Percentiles rank a stretch among this genome's conserved stretches.
Conservation (phyloP, 1,139 yeast species). For the Hansenula sp. region DNA sequence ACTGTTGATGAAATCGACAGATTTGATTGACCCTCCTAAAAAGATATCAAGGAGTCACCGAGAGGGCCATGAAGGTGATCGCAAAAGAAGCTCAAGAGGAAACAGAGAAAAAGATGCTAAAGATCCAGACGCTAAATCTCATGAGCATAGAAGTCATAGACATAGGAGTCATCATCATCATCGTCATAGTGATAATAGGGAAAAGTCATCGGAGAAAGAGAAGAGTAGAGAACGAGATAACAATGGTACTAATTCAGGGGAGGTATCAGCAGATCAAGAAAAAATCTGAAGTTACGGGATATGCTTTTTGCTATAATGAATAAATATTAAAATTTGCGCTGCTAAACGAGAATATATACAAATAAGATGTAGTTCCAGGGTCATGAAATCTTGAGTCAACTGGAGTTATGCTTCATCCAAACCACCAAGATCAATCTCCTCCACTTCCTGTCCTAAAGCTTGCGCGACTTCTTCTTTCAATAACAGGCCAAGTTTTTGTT, state of each 20-base stretch:
- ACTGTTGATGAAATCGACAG: slow-evolving; percentile 5
- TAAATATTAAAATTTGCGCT: too few relatives aligned
- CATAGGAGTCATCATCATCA: not conserved
- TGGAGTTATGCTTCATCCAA: not conserved
- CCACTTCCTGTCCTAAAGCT: slow-evolving; percentile 30
- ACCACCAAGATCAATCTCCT: slow-evolving; percentile 15
- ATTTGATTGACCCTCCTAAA: not conserved
- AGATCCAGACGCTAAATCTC: not conserved
- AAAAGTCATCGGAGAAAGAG: not conserved
- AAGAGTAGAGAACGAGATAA: not conserved
- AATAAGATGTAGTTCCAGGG: not conserved
- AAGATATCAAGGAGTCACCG: not conserved
- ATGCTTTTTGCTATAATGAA: too few relatives aligned
- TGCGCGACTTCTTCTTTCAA: slow-evolving; percentile 42
- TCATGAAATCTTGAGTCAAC: not conserved
- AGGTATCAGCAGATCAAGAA: not conserved
- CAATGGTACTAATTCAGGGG: not conserved
- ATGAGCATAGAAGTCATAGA: not conserved
- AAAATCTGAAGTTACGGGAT: not conserved
- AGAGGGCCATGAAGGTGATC: not conserved
- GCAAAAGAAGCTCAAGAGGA: not conserved
- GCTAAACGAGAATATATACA: not conserved
- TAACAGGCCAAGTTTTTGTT: slow-evolving; percentile 40
- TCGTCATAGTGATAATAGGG: not conserved
- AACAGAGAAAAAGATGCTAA: not conserved